These are phyloP conservation scores for Leccinum boreale DNA, from an alignment of 768 basidiomycete genomes.

Conservation along the genomic window DNA sequence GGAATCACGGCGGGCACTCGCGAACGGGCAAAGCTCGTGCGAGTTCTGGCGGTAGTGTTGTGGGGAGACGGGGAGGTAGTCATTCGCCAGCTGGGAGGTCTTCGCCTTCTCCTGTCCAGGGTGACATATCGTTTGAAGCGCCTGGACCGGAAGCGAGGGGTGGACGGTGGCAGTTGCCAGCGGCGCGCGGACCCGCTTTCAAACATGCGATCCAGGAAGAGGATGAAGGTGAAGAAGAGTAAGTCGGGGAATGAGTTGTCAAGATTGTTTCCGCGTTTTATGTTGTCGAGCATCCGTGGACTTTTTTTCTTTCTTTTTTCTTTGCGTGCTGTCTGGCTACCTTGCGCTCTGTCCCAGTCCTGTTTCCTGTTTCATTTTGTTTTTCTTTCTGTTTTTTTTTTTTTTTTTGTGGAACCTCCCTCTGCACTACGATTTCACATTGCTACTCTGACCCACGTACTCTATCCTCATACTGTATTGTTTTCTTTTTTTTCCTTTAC, in stretches of 20 bases:
- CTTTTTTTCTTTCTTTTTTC: neutral
- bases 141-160: slow-evolving; percentile 42
- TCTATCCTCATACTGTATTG: slow-evolving; percentile 4
- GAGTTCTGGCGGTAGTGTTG: slow-evolving; percentile 23
- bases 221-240: slow-evolving; percentile 80
- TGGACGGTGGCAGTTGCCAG: slow-evolving; percentile 67
- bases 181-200: slow-evolving; percentile 68
- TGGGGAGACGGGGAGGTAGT: slow-evolving; percentile 43
- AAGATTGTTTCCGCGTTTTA: neutral
- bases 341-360: slow-evolving; percentile 4
- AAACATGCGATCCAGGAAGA: slow-evolving; percentile 76
- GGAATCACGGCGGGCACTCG: slow-evolving; percentile 42
- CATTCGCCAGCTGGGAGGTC: slow-evolving; percentile 60
- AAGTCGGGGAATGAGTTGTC: slow-evolving; percentile 9
- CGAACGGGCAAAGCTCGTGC: slow-evolving; percentile 32
- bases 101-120: slow-evolving; percentile 51
- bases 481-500: slow-evolving; percentile 1
- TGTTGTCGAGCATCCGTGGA: slow-evolving; percentile 14
- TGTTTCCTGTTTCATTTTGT: neutral
- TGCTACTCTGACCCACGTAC: slow-evolving; percentile 11
- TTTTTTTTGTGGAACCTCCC: slow-evolving; percentile 3
- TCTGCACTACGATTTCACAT: slow-evolving; percentile 8
- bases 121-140: slow-evolving; percentile 46
- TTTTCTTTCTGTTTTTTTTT: neutral
- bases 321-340: slow-evolving; percentile 2